Evolutionary conservation across 805 yeast genomes (phyloP).

Genomic region (Candida maris): DNA sequence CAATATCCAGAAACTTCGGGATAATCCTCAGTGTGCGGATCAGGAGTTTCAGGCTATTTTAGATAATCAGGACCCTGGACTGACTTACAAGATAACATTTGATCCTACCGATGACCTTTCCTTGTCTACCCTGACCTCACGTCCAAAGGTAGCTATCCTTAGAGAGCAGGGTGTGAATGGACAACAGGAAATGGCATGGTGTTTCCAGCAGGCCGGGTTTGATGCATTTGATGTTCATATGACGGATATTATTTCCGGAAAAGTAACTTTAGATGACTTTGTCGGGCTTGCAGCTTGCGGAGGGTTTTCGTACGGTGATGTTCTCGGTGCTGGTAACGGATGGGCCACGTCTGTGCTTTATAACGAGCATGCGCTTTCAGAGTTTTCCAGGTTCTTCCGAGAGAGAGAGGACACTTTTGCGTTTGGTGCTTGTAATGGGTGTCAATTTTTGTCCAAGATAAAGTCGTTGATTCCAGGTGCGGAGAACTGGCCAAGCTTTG

Average conservation of each 20-base stretch:
- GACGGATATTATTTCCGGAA: conserved; percentile 83
- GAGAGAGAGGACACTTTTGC: conserved; percentile 91
- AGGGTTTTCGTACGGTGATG: conserved; percentile 98
- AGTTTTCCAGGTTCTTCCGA: conserved; percentile 78
- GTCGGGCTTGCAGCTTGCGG: conserved; percentile 98
- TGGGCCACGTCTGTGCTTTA: conserved; percentile 97
- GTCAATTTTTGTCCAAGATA: conserved; percentile 89
- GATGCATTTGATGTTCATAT: conserved; percentile 93
- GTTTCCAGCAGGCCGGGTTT: conserved; percentile 93
- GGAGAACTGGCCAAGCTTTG: conserved; percentile 94
- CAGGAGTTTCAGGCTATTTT: conserved; percentile 73
- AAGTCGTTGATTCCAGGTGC: conserved; percentile 88
- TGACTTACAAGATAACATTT: conserved; percentile 74
- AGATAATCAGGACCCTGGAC: conserved; percentile 89
- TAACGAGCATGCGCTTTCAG: conserved; percentile 70
- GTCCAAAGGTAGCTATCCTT: conserved; percentile 90
- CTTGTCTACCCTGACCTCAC: conserved; percentile 34
- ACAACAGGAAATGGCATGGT: conserved; percentile 97
- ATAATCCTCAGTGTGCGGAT: conserved; percentile 85
- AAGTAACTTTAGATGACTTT: conserved; percentile 68
- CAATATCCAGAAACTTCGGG: conserved; percentile 86
- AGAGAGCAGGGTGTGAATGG: conserved; percentile 99
- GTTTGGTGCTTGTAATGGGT: conserved; percentile 97
- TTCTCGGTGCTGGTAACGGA: conserved; percentile 96
- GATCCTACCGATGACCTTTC: conserved; percentile 50